Evolutionary conservation across 768 basidiomycete genomes (phyloP), one percentile per base, ranked within the genome.

Genomic region (Xerocomellus chrysenteron): DNA sequence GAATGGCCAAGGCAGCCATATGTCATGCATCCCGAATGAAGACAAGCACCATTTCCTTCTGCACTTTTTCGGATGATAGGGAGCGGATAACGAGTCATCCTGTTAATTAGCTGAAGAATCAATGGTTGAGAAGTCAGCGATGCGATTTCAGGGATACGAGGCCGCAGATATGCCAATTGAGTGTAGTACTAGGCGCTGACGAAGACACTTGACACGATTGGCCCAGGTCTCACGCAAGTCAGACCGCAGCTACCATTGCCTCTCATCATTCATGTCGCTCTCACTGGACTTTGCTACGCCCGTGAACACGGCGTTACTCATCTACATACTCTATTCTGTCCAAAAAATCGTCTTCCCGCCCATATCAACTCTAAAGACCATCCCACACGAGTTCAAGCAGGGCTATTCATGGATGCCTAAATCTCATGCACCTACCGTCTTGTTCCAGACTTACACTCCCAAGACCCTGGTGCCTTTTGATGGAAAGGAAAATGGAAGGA

Each of bases 321-420:
- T 88, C 33, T 90, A 91, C 67, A 88, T 92, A 43, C 75, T 92
- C 52, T 93, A 91, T 73, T 83, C 86, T 36, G 81, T 88, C 13
- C 84, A 88, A 60, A 78, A 80, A 37, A 86, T 94, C 59, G 65
- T 95, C 48, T 84, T 90, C 50, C 92, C 94, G 0, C 74, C 86
- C n/a, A 73, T 75, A 35, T 72, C 81, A 12, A 74, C 75, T 36
- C 78, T 83, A 0, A 76, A 74, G 47, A 72, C 65, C 4, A 71
- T 84, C 16, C 88, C 87, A 2, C 72, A 78, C 60, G 87, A 90
- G 62, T 92, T 91, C 81, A 87, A 89, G 69, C 74, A 83, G 1
- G 84, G 86, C 1, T 98, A 98, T 78, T 89, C 92, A 61, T 98
- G 94, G 93, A 83, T 93, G 78, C 96, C 96, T 1, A 84, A 87